Evolutionary conservation across 805 yeast genomes (phyloP).

Genomic region (Debaryomyces maramus): DNA sequence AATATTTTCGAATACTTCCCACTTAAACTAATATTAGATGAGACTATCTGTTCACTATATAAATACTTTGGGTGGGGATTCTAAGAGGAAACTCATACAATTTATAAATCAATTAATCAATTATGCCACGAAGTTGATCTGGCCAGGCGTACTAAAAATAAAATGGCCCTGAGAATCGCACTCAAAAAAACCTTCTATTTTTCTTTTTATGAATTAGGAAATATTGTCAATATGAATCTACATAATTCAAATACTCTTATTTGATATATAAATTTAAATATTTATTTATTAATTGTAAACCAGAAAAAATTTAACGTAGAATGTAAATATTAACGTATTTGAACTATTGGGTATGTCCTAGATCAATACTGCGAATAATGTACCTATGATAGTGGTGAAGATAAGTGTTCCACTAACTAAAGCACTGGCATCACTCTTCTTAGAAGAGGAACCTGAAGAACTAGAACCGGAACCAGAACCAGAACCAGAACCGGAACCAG

Average conservation of each 20-base stretch:
- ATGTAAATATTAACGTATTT: background rate
- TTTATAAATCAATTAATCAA: no score
- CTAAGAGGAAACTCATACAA: no score
- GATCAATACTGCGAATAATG: constrained; percentile 28
- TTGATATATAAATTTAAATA: background rate
- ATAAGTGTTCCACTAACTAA: constrained; percentile 17
- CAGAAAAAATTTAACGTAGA: no score
- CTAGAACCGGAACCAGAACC: constrained; percentile 13
- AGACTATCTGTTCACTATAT: no score
- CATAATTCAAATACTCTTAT: no score
- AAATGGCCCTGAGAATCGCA: no score
- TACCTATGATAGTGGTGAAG: constrained; percentile 25
- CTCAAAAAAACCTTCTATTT: background rate
- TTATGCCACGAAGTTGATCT: no score
- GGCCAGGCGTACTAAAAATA: background rate
- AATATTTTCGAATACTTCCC: no score
- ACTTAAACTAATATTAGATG: no score
- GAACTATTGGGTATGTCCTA: constrained; percentile 10
- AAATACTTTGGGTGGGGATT: no score
- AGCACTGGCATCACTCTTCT: constrained; percentile 19
- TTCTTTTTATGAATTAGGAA: background rate
- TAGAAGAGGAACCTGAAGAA: constrained; percentile 16
- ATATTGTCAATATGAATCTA: no score
- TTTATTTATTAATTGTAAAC: no score
- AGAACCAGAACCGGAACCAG: constrained; percentile 20